Conservation (phyloP, 805 yeast species). For the Candida oleophila region DNA sequence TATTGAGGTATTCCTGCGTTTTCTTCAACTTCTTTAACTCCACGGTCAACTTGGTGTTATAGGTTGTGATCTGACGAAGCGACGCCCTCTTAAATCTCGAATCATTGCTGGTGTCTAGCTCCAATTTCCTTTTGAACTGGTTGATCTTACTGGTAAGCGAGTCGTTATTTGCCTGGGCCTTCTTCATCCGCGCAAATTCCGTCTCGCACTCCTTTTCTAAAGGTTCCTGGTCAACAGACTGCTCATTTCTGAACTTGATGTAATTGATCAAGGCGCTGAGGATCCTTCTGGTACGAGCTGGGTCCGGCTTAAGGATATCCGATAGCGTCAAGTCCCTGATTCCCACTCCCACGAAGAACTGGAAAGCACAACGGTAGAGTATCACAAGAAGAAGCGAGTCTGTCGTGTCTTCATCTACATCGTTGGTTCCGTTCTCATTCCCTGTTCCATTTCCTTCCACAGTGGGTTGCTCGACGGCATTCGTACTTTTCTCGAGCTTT, state of each 20-base stretch:
- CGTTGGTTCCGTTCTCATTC: neutral
- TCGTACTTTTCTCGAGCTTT: conserved; percentile 11
- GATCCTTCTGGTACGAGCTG: conserved; percentile 58
- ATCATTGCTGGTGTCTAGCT: conserved; percentile 13
- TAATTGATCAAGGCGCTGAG: conserved; percentile 83
- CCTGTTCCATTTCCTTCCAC: conserved; percentile 5
- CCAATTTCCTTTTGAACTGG: conserved; percentile 31
- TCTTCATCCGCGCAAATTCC: conserved; percentile 40
- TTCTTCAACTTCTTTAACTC: conserved; percentile 61
- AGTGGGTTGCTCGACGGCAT: neutral
- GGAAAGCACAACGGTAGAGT: neutral
- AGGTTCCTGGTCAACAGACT: conserved; percentile 66
- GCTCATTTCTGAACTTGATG: conserved; percentile 80
- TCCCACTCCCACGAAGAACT: conserved; percentile 69
- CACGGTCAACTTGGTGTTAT: conserved; percentile 56
- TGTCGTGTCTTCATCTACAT: conserved; percentile 12
- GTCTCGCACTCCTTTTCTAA: conserved; percentile 55
- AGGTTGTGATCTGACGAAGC: conserved; percentile 39
- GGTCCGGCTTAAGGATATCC: conserved; percentile 80
- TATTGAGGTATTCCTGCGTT: conserved; percentile 59
- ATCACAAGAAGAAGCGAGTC: neutral
- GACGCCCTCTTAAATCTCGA: conserved; percentile 29
- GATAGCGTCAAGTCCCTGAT: conserved; percentile 71
- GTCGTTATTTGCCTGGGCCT: conserved; percentile 22
- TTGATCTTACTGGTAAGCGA: conserved; percentile 21